A percentile compares a stretch with the other conserved stretches of the same genome.
Conservation (phyloP, 2,329 filamentous ascomycete species). For the Penicillium janthinellum region DNA sequence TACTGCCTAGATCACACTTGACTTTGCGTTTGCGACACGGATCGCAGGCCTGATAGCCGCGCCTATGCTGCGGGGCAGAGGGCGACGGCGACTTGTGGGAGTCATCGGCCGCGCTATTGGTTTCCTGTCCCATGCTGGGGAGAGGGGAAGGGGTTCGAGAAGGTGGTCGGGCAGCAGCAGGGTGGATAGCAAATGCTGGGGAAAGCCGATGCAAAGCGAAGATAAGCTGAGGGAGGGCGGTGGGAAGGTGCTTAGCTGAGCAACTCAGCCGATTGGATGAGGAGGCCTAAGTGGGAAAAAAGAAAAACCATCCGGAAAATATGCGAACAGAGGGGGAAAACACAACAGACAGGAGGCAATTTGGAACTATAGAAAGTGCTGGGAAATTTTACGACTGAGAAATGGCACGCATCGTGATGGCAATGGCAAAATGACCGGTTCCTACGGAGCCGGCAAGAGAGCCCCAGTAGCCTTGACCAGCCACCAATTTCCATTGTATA, state of each 20-base stretch:
- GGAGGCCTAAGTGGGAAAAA: not conserved
- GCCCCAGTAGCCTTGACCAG: slow-evolving; percentile 7
- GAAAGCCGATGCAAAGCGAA: slow-evolving; percentile 46
- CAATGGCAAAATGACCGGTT: not conserved
- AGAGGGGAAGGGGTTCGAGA: slow-evolving; percentile 11
- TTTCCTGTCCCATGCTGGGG: slow-evolving; percentile 26
- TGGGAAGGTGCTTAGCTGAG: slow-evolving; percentile 27
- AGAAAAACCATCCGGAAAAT: slow-evolving; percentile 2
- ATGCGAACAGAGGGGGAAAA: not conserved
- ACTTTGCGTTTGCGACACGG: slow-evolving; percentile 53
- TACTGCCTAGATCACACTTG: slow-evolving; percentile 53
- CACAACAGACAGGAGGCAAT: slow-evolving; percentile 1
- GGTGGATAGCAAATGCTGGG: slow-evolving; percentile 27
- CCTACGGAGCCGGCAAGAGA: slow-evolving; percentile 3
- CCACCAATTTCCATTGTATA: slow-evolving; percentile 26
- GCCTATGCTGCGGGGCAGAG: slow-evolving; percentile 44
- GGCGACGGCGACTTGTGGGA: slow-evolving; percentile 35
- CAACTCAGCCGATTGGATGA: slow-evolving; percentile 18
- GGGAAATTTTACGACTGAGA: not conserved
- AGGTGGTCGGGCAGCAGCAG: slow-evolving; percentile 11
- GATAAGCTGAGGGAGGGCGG: slow-evolving; percentile 37
- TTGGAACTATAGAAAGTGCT: not conserved
- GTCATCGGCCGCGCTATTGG: slow-evolving; percentile 20
- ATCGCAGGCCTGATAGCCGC: slow-evolving; percentile 53
- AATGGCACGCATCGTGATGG: not conserved